These are phyloP conservation scores for Suhomyces maxii DNA, from an alignment of 1,139 yeast genomes.

Conservation along the genomic window DNA sequence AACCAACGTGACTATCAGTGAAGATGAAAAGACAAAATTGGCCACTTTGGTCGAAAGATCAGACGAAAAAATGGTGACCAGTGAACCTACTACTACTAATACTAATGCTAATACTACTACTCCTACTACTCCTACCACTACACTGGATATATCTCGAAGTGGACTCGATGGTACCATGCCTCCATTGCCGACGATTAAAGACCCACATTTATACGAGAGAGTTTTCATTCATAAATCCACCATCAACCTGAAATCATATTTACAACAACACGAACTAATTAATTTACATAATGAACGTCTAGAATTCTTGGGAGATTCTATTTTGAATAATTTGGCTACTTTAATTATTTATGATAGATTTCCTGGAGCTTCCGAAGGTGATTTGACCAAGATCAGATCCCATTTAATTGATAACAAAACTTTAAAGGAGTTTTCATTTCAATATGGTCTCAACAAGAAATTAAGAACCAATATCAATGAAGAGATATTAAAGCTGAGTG, in stretches of 20 bases:
- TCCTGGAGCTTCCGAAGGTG: conserved; percentile 80
- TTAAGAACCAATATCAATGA: conserved; percentile 51
- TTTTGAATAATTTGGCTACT: conserved; percentile 73
- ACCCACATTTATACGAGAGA: conserved; percentile 58
- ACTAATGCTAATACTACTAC: not conserved
- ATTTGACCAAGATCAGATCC: conserved; percentile 69
- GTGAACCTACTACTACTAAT: conserved; percentile 8
- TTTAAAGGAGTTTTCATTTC: conserved; percentile 66
- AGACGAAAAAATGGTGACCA: conserved; percentile 9
- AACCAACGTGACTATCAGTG: conserved; percentile 17
- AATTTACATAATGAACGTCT: conserved; percentile 81
- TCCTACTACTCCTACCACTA: conserved; percentile 2
- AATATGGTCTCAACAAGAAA: conserved; percentile 67
- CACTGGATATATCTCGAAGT: conserved; percentile 9
- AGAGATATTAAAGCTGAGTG: conserved; percentile 49
- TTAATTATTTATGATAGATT: conserved; percentile 62
- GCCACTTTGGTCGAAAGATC: not conserved
- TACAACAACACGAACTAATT: conserved; percentile 57
- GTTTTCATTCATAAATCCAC: conserved; percentile 85
- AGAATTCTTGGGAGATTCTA: conserved; percentile 92
- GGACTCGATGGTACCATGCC: conserved; percentile 41
- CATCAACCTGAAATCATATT: conserved; percentile 57
- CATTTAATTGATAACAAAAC: conserved; percentile 73
- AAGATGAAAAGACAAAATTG: conserved; percentile 13
- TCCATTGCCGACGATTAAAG: conserved; percentile 63